Percentiles rank a stretch among this genome's conserved stretches.
phyloP scores from a whole-genome alignment of 2,329 filamentous ascomycete species.

The Penicillium polonicum region DNA sequence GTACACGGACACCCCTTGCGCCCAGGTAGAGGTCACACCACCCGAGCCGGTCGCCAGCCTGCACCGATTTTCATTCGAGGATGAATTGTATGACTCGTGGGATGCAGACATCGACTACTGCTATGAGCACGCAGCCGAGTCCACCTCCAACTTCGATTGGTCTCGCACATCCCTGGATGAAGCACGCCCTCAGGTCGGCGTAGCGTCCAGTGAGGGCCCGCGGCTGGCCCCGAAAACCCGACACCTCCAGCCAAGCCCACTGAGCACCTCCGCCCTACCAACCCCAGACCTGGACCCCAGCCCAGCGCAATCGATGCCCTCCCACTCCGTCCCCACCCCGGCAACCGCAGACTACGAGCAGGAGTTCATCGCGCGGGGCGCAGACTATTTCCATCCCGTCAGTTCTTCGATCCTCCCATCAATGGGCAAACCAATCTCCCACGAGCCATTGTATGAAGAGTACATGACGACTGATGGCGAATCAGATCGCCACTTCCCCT shows the following conservation, averaged over 20 bases:
- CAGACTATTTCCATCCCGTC: constrained; percentile 31
- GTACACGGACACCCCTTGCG: constrained; percentile 14
- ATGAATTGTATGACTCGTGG: constrained; percentile 50
- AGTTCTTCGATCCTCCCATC: constrained; percentile 33
- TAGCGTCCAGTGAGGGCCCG: constrained; percentile 15
- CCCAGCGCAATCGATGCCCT: constrained; percentile 31
- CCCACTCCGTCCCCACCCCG: constrained; percentile 33
- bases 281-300: constrained; percentile 37
- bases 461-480: constrained; percentile 47
- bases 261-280: constrained; percentile 27
- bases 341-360: constrained; percentile 27
- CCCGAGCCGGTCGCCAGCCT: constrained; percentile 18
- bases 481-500: constrained; percentile 49
- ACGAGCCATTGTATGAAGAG: constrained; percentile 40
- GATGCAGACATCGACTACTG: constrained; percentile 64
- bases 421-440: constrained; percentile 34
- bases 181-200: constrained; percentile 15
- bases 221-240: constrained; percentile 15
- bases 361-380: constrained; percentile 24
- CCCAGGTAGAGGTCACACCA: constrained; percentile 16
- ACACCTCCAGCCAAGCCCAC: constrained; percentile 22
- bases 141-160: constrained; percentile 62
- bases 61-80: constrained; percentile 23
- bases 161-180: constrained; percentile 40
- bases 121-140: constrained; percentile 61